Base-by-base conservation (phyloP, 202 grass and related monocot genomes). In the Setaria viridis region DNA sequence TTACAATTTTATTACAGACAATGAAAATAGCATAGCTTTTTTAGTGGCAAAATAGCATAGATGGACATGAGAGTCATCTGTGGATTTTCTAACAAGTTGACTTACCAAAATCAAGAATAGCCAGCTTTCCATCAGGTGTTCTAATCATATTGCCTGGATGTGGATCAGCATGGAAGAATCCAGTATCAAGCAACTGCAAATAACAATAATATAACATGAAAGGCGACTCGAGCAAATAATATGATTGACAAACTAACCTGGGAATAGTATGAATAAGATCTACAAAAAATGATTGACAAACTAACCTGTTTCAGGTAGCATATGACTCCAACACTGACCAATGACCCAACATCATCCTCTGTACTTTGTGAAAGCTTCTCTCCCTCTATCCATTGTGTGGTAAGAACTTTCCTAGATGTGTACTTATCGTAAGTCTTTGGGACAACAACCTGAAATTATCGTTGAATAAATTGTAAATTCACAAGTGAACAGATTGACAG, bases 141-240 rank as follows among this genome's bases (percentile, higher is more conserved):
- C 93, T 91, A 83, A 99, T 99, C 96, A 99, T 99, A 89, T 95
- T 99, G 45, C 96, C 93, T 54, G 96, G 96, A 87, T 99, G 96
- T 73, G 96, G 96, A 86, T 99, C 96, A 51, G 96, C 96, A 43
- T 99, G 96, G 81, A 99, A 99, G 85, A 99, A 95, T 49, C 96
- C 96, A 69, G 96, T 99, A 87, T 92, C 96, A 87, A 99, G 93
- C 82, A 99, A 91, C 96, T 95, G 86, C 80, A 89, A 92, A 83
- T 37, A 70, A 68, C 39, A 90, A 74, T 19, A 82, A 21, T 17
- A 82, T 67, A 71, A 62, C 11, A 89, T 77, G 59, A 74, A 79
- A 74, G 29, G 10, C 21, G 17, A 11, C 53, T 81, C 73, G 14
- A 17, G 9, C 1, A 3, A 85, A 72, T 32, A 70, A 73, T 32